These are phyloP conservation scores for Beauveria brongniartii DNA, from an alignment of 2,329 filamentous ascomycete species.

Conservation along the genomic window DNA sequence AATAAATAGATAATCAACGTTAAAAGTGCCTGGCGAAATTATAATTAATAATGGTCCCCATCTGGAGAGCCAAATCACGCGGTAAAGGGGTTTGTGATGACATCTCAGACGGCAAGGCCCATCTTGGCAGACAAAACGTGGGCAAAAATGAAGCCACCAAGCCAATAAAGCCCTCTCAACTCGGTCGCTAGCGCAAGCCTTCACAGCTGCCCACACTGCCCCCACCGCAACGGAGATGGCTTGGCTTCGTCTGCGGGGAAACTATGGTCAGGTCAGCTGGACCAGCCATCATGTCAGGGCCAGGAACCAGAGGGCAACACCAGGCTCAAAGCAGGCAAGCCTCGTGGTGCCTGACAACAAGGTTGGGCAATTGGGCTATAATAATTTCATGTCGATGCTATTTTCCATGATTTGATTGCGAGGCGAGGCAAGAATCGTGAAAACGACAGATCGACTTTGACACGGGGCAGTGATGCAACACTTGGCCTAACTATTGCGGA, in stretches of 20 bases:
- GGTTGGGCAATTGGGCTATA: neutral
- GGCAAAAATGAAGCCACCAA: neutral
- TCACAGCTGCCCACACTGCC: no score
- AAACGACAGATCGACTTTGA: conserved; percentile 1
- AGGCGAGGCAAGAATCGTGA: neutral
- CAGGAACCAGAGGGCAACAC: neutral
- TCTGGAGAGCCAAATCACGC: neutral
- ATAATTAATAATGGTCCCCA: neutral
- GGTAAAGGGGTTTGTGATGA: neutral
- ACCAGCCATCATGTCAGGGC: conserved; percentile 10
- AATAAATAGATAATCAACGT: neutral
- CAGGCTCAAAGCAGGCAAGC: conserved; percentile 5
- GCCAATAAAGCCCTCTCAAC: neutral
- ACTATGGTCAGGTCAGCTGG: conserved; percentile 9
- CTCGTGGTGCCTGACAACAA: neutral
- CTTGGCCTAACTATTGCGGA: neutral
- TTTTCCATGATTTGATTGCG: neutral
- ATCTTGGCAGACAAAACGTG: neutral
- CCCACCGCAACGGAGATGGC: no score
- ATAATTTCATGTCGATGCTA: no score
- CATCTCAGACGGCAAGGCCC: neutral
- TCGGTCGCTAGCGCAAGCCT: neutral
- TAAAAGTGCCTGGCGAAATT: neutral
- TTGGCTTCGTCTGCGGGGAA: conserved; percentile 1
- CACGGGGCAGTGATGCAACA: neutral